Evolutionary conservation across 305 asterid species (phyloP).

Genomic region (Nicotiana rustica): DNA sequence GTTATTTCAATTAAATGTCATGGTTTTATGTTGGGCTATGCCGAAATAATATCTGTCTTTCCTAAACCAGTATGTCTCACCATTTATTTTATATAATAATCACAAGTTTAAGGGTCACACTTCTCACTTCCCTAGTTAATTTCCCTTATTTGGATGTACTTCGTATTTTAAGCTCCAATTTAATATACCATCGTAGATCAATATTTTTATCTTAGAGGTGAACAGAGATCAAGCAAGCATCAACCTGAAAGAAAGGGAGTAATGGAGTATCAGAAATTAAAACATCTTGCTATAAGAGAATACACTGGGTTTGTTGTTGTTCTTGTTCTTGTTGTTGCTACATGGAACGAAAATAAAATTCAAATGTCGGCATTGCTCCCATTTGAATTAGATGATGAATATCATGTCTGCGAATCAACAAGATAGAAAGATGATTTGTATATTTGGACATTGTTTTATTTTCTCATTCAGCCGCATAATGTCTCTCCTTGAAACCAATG

Average conservation of each 20-base stretch:
- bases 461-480: not conserved
- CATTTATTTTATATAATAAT: not conserved
- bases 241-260: not conserved
- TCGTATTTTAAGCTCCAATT: constrained; percentile 13
- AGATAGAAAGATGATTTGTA: not conserved
- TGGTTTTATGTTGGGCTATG: constrained; percentile 19
- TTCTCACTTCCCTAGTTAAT: not conserved
- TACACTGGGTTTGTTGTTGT: too few species aligned
- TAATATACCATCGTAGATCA: not conserved
- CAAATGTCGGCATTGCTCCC: not conserved
- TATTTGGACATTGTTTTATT: constrained; percentile 17
- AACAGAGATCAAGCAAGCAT: not conserved
- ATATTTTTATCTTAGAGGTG: constrained; percentile 3
- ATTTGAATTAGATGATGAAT: constrained; percentile 7
- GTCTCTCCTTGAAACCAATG: constrained; percentile 10
- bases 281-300: not conserved
- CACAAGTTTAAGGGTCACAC: not conserved
- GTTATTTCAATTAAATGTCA: not conserved
- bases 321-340: not conserved
- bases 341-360: constrained; percentile 1
- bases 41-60: not conserved
- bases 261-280: not conserved
- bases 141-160: not conserved
- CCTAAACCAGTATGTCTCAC: constrained; percentile 9
- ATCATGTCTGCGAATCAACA: constrained; percentile 29